A percentile compares a stretch with the other conserved stretches of the same genome.
These are phyloP conservation scores for sweet orange (Citrus sinensis) DNA, from an alignment of 345 rosid genomes.

Conservation along the genomic window DNA sequence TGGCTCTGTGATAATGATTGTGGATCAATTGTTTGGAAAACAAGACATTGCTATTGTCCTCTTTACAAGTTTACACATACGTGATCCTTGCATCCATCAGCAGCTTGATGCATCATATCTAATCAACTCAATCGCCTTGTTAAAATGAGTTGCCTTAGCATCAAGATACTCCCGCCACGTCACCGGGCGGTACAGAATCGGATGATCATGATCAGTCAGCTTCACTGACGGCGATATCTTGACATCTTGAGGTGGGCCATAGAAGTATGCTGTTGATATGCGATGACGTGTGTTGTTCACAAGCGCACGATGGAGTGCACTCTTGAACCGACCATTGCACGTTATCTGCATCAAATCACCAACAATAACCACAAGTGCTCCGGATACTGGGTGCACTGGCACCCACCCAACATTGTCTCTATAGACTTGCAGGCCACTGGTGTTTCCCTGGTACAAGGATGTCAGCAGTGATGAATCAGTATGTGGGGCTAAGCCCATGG, in stretches of 20 bases:
- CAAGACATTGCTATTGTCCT: too few relatives aligned
- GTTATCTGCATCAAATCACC: conserved; percentile 49
- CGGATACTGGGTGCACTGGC: conserved; percentile 31
- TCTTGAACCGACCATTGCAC: conserved; percentile 45
- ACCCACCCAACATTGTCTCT: conserved; percentile 33
- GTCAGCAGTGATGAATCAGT: conserved; percentile 49
- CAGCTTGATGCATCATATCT: neutral
- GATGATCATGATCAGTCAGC: conserved; percentile 36
- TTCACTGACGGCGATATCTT: conserved; percentile 27
- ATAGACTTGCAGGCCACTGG: conserved; percentile 35
- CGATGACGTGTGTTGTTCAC: conserved; percentile 42
- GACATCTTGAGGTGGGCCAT: conserved; percentile 35
- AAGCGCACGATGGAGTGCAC: conserved; percentile 37
- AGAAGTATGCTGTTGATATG: conserved; percentile 41
- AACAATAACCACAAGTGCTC: conserved; percentile 33
- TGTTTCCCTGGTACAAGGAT: conserved; percentile 34
- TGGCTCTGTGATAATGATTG: too few relatives aligned
- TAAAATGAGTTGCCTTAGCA: conserved; percentile 37
- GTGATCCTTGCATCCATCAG: too few relatives aligned
- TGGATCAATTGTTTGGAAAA: too few relatives aligned
- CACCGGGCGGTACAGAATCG: conserved; percentile 30
- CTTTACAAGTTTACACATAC: too few relatives aligned
- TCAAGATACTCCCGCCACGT: conserved; percentile 49
- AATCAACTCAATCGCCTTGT: conserved; percentile 36
- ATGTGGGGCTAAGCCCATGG: conserved; percentile 57